Evolutionary conservation across 2,329 filamentous ascomycete species (phyloP), one percentile per base, ranked within the genome.

Genomic region (Hymenoscyphus occultus): DNA sequence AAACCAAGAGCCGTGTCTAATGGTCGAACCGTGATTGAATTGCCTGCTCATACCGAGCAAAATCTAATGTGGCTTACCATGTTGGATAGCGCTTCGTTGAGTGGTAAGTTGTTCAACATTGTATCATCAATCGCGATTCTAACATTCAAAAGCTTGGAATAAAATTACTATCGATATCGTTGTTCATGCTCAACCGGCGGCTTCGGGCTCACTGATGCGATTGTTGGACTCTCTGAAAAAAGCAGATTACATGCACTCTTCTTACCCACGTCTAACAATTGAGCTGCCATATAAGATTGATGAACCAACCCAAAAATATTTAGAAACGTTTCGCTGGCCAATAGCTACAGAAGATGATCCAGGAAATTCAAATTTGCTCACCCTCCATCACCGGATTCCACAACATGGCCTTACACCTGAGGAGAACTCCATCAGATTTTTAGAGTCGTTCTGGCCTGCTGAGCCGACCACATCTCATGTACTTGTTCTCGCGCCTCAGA

Each of bases 371-470:
- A 82, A 79, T 60, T 81, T 83, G 74, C 78, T 97, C 16, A 89
- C 87, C 0, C 78, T 98, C 19, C 87, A 90, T 32, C 92, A 91
- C 68, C 89, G 92, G 39, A 88, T 97, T 56, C 80, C 85, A 12
- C 81, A 81, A 45, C 80, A 83, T 59, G 81, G 80, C 58, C 73
- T 89, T 67, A 86, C 82, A 5, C 83, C 90, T 56, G 86, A 90
- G 68, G 89, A 93, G 70, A 88, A 89, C 64, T 88, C 92, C 0
- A 81, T 89, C 16, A 87, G 89, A 31, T 91, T 94, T 65, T 79
- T 97, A 5, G 93, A 98, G 78, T 90, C 91, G 0, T 97, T 96
- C 76, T 98, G 93, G 83, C 93, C 95, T 1, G 78, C 81, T 2
- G 81, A 86, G 65, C 81, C 86, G 5, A 75, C 77, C 1, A 78